A percentile compares a stretch with the other conserved stretches of the same genome.
phyloP scores from a whole-genome alignment of 352 stramenopile species.

The Globisporangium solare region DNA sequence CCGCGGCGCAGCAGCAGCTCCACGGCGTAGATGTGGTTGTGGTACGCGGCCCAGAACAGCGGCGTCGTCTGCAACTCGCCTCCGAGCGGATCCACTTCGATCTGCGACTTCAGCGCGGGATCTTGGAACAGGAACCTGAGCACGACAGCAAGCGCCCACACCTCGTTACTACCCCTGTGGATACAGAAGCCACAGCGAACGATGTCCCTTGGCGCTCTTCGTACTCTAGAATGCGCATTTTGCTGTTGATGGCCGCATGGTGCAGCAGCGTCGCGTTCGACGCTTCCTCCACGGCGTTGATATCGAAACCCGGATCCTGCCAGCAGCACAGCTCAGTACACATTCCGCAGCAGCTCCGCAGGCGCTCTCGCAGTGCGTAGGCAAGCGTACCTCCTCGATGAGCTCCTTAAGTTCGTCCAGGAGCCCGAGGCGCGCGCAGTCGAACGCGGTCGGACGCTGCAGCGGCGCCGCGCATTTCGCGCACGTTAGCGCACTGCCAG shows the following conservation, averaged over 20 bases:
- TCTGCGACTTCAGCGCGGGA: constrained; percentile 19
- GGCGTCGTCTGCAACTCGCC: constrained; percentile 61
- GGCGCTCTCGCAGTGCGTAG: neutral
- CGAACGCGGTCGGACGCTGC: constrained; percentile 35
- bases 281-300: constrained; percentile 44
- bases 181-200: too few relatives aligned
- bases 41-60: constrained; percentile 66
- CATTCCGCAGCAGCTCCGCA: neutral
- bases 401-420: constrained; percentile 56
- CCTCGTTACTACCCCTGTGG: too few relatives aligned
- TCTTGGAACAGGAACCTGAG: constrained; percentile 50
- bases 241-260: constrained; percentile 72
- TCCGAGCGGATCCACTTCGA: constrained; percentile 48
- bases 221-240: constrained; percentile 73
- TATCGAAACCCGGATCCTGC: constrained; percentile 47
- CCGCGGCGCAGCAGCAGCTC: constrained; percentile 62
- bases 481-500: constrained; percentile 17
- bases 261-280: constrained; percentile 71
- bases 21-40: constrained; percentile 81
- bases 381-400: constrained; percentile 27
- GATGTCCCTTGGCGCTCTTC: too few relatives aligned
- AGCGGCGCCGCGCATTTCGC: constrained; percentile 35
- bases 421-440: constrained; percentile 61
- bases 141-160: constrained; percentile 1
- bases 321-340: neutral